Evolutionary conservation across 2,329 filamentous ascomycete genomes (phyloP).

Genomic region (Colletotrichum chrysophilum): DNA sequence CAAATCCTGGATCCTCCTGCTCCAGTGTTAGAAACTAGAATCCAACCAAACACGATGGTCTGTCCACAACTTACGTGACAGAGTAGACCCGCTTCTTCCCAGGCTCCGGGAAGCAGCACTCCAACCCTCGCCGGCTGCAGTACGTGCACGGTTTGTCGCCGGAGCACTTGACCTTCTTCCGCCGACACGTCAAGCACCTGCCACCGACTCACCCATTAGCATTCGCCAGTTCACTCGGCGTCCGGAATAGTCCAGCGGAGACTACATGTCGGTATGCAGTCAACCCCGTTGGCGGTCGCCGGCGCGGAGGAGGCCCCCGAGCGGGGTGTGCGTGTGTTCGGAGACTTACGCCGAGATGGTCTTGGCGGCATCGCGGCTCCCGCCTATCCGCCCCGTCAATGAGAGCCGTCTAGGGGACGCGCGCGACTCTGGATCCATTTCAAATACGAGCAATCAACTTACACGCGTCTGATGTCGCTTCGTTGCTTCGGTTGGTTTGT

Average conservation of each 20-base stretch:
- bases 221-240: not conserved
- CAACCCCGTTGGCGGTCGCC: not conserved
- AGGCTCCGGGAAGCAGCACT: constrained; percentile 12
- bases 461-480: not conserved
- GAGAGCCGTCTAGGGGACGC: not conserved
- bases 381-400: not conserved
- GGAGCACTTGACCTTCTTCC: constrained; percentile 21
- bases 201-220: not conserved
- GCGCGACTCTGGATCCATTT: not conserved
- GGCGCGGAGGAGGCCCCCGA: not conserved
- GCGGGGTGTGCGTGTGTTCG: not conserved
- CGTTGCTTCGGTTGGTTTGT: not conserved
- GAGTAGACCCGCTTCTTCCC: constrained; percentile 18
- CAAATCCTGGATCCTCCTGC: constrained; percentile 22
- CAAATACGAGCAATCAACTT: not conserved
- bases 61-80: constrained; percentile 11
- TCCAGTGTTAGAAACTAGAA: not conserved
- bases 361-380: constrained; percentile 2
- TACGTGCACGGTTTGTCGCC: constrained; percentile 18
- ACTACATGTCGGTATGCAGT: not conserved
- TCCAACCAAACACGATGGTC: accelerated
- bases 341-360: constrained; percentile 18
- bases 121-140: constrained; percentile 7
- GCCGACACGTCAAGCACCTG: constrained; percentile 21
- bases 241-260: not conserved